A percentile compares a stretch with the other conserved stretches of the same genome.
phyloP scores from a whole-genome alignment of 1,284 basidiomycete species.

The Rhodotorula sp. region DNA sequence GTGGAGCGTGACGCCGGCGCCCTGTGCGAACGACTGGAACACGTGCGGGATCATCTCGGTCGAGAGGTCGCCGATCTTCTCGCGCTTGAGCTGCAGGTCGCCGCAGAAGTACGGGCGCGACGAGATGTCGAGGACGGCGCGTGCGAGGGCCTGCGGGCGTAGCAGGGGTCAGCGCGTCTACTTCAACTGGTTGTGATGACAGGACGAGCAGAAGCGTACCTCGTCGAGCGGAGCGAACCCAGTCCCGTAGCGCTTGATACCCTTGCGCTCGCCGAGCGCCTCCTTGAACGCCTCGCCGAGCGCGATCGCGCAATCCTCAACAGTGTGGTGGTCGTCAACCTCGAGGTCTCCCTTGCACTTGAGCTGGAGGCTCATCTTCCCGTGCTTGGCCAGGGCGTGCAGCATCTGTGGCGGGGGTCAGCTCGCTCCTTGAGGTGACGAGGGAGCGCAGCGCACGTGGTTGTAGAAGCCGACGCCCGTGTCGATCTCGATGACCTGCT shows the following conservation, averaged over 20 bases:
- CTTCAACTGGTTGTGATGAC: neutral
- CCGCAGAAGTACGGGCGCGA: slow-evolving; percentile 93
- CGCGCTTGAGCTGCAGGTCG: slow-evolving; percentile 78
- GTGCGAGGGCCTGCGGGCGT: slow-evolving; percentile 77
- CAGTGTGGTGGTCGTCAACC: slow-evolving; percentile 99
- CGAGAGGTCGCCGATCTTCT: slow-evolving; percentile 90
- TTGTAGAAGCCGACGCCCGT: slow-evolving; percentile 98
- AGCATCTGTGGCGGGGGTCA: slow-evolving; percentile 70
- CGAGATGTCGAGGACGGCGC: slow-evolving; percentile 97
- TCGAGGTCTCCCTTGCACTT: slow-evolving; percentile 92
- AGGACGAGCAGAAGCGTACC: slow-evolving; percentile 56
- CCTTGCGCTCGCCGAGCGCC: slow-evolving; percentile 90
- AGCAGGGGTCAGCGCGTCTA: too few relatives aligned
- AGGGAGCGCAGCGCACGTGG: slow-evolving; percentile 63
- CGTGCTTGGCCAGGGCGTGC: slow-evolving; percentile 89
- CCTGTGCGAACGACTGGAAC: slow-evolving; percentile 89
- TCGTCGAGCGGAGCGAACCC: slow-evolving; percentile 97
- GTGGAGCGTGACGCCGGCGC: slow-evolving; percentile 86
- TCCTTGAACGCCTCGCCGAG: slow-evolving; percentile 76
- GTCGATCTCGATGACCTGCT: slow-evolving; percentile 79
- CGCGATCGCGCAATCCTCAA: slow-evolving; percentile 67
- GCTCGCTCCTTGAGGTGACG: neutral
- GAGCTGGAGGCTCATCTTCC: slow-evolving; percentile 77
- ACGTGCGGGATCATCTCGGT: slow-evolving; percentile 98
- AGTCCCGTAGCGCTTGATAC: slow-evolving; percentile 93